phyloP scores from a whole-genome alignment of 73 alveolate species.

The Tetrahymena malaccensis region DNA sequence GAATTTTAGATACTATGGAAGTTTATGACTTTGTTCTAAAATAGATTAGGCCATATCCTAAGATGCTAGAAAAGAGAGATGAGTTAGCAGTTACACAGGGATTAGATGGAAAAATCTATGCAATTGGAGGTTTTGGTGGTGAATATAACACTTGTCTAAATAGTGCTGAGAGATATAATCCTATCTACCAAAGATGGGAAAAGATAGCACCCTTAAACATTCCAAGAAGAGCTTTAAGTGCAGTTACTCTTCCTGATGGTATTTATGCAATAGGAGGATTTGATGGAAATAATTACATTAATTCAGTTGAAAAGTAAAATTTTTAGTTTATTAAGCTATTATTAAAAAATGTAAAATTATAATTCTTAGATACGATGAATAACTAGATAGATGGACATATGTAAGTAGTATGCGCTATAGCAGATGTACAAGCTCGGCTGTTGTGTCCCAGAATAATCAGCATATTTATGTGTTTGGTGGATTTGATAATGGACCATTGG shows the following conservation, averaged over 20 bases:
- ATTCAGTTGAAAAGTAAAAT: constrained; percentile 65
- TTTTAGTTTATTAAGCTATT: not conserved
- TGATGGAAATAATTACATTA: constrained; percentile 77
- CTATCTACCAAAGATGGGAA: constrained; percentile 67
- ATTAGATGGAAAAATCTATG: constrained; percentile 66
- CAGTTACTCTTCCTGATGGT: constrained; percentile 90
- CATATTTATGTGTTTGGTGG: constrained; percentile 85
- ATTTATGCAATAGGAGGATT: constrained; percentile 94
- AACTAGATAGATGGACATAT: constrained; percentile 58
- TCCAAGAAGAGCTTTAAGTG: constrained; percentile 86
- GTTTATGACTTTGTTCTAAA: constrained; percentile 49
- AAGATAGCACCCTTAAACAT: constrained; percentile 65
- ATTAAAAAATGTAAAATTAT: not conserved
- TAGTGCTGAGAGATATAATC: constrained; percentile 71
- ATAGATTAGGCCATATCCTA: constrained; percentile 57
- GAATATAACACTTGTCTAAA: constrained; percentile 58
- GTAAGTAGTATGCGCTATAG: constrained; percentile 59
- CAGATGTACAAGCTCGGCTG: constrained; percentile 80
- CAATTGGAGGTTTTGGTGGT: constrained; percentile 85
- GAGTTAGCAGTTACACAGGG: constrained; percentile 63
- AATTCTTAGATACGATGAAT: constrained; percentile 43
- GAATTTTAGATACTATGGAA: constrained; percentile 46
- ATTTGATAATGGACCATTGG: constrained; percentile 69
- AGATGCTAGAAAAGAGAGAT: constrained; percentile 65
- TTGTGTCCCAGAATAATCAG: constrained; percentile 63